These are phyloP conservation scores for Aphanoascus verrucosus DNA, from an alignment of 2,329 filamentous ascomycete genomes.

Conservation along the genomic window DNA sequence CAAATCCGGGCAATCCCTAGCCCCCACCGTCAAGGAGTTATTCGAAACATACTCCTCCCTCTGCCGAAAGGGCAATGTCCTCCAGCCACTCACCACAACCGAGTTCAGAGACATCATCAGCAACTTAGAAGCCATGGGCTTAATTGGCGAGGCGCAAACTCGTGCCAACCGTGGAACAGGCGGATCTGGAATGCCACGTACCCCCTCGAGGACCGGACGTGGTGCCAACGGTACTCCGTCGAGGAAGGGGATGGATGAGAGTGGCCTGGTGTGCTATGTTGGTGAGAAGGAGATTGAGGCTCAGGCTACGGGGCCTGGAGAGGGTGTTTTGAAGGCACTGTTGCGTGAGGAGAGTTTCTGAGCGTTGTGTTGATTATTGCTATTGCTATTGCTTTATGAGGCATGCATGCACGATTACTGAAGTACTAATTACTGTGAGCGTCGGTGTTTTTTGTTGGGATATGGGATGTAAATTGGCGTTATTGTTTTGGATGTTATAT, in stretches of 20 bases:
- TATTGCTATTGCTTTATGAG: conserved; percentile 1
- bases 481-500: too few relatives aligned
- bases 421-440: not conserved
- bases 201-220: conserved; percentile 59
- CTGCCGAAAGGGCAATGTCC: conserved; percentile 75
- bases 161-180: conserved; percentile 53
- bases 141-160: conserved; percentile 61
- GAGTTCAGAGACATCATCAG: conserved; percentile 91
- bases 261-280: conserved; percentile 65
- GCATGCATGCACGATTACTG: not conserved
- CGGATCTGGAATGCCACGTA: conserved; percentile 45
- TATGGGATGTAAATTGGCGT: not conserved
- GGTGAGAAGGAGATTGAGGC: conserved; percentile 67
- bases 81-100: conserved; percentile 78
- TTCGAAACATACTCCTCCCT: conserved; percentile 74
- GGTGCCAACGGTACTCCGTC: conserved; percentile 40
- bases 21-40: conserved; percentile 71
- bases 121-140: conserved; percentile 75
- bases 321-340: conserved; percentile 35
- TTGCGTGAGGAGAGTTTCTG: not conserved
- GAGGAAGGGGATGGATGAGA: conserved; percentile 56
- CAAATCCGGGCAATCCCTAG: conserved; percentile 46
- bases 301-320: conserved; percentile 50
- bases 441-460: not conserved
- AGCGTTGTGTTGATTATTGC: conserved; percentile 10